Evolutionary conservation across 768 basidiomycete genomes (phyloP), one percentile per base, ranked within the genome.

Genomic region (Coprinellus micaceus): DNA sequence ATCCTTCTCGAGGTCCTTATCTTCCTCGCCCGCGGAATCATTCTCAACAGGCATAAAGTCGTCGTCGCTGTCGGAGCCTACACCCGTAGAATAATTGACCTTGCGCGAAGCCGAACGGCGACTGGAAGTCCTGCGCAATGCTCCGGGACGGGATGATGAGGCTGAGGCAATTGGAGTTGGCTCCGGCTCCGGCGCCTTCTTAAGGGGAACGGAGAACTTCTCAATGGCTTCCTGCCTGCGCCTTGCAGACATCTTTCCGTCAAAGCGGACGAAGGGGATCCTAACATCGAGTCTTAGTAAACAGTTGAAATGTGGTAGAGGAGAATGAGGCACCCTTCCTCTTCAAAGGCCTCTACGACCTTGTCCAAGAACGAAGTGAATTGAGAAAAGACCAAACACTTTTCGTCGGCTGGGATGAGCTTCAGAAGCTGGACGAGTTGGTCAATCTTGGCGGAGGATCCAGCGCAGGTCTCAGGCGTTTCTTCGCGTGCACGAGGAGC

Each of bases 341-440:
- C 79, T 33, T 87, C 7, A 13, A 33, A 39, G 39, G 19, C 44
- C n/a, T 21, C 43, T 22, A 19, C 10, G 7, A 33, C 26, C 74
- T 91, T 88, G 72, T 91, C 86, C 52, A 94, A 68, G 71, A 91
- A 94, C 2, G 83, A 81, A 3, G 91, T 95, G 64, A 94, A 95
- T 63, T 95, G 93, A 2, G 89, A 92, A 66, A 95, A 95, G 1
- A 95, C 91, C 2, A 95, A 73, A 2, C 88, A 87, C 68, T 95
- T 95, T 59, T 92, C 88, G 1, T 76, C 80, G 3, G 62, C 58
- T 0, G 89, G 88, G 4, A 83, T 88, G 12, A 93, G 69, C 58
- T 80, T 75, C 41, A 95, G 76, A 41, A 93, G 78, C 52, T 88
- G 81, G 21, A 92, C 67, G 15, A 95, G 74, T 62, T 93, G 91